Evolutionary conservation across 2,329 filamentous ascomycete species (phyloP).

Genomic region (Fusarium siculi): DNA sequence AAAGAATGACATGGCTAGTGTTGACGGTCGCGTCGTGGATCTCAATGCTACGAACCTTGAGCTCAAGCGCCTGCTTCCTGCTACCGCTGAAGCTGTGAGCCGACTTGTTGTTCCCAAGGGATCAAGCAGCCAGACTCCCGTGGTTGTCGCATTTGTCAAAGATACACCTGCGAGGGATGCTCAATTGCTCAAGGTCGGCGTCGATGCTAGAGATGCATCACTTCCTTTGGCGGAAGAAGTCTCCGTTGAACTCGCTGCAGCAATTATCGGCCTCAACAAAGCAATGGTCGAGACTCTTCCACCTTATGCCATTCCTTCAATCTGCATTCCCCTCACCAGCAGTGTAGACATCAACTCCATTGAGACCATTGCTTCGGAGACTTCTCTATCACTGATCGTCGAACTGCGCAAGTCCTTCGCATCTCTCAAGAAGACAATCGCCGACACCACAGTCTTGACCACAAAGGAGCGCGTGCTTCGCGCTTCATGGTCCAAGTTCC

Average conservation of each 20-base stretch:
- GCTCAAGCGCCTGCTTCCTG: slow-evolving; percentile 37
- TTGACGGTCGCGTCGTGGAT: slow-evolving; percentile 41
- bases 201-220: background rate
- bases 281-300: slow-evolving; percentile 41
- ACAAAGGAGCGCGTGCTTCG: slow-evolving; percentile 34
- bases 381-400: slow-evolving; percentile 28
- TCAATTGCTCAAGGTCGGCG: slow-evolving; percentile 16
- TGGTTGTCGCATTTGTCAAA: slow-evolving; percentile 35
- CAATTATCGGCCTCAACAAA: slow-evolving; percentile 40
- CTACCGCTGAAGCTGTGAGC: slow-evolving; percentile 14
- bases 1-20: slow-evolving; percentile 35
- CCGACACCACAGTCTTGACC: slow-evolving; percentile 30
- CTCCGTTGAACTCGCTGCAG: slow-evolving; percentile 33
- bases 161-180: background rate
- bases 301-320: slow-evolving; percentile 41
- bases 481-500: slow-evolving; percentile 37
- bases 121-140: slow-evolving; percentile 33
- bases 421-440: slow-evolving; percentile 22
- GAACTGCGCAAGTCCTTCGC: slow-evolving; percentile 32
- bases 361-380: background rate
- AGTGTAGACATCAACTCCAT: slow-evolving; percentile 4
- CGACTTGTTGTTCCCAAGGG: slow-evolving; percentile 35
- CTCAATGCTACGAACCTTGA: slow-evolving; percentile 39
- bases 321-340: slow-evolving; percentile 30
- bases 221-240: slow-evolving; percentile 24